Conservation (phyloP, 495 filamentous ascomycete genomes). For the Mycothermus thermophilus region DNA sequence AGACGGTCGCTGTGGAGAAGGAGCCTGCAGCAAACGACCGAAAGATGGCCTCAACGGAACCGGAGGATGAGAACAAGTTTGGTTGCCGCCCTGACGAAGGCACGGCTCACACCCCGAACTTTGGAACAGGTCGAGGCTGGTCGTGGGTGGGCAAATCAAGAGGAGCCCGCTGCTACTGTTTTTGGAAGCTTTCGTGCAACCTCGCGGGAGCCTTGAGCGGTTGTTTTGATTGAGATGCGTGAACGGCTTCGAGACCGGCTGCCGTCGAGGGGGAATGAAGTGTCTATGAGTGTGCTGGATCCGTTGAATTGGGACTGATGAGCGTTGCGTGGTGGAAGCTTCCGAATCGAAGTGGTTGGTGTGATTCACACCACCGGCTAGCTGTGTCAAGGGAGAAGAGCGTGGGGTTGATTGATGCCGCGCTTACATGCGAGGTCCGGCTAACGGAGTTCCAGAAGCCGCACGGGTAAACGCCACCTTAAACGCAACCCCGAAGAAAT, state of each 20-base stretch:
- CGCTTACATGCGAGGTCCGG: no score
- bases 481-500: conserved; percentile 5
- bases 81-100: conserved; percentile 18
- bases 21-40: conserved; percentile 21
- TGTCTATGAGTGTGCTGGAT: not conserved
- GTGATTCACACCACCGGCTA: no score
- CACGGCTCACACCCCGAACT: conserved; percentile 21
- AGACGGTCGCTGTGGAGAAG: conserved; percentile 14
- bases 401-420: conserved; percentile 2
- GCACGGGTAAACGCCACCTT: conserved; percentile 6
- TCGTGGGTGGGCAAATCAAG: conserved; percentile 17
- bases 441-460: conserved; percentile 3
- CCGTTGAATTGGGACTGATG: not conserved
- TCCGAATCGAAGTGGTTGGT: no score
- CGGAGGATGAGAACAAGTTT: conserved; percentile 14
- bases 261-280: conserved; percentile 11
- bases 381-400: not conserved
- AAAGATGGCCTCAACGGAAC: conserved; percentile 20
- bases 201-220: conserved; percentile 13
- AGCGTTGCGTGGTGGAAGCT: no score
- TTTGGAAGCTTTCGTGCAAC: conserved; percentile 26
- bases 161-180: conserved; percentile 22
- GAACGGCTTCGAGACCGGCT: conserved; percentile 15
- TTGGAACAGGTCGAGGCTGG: conserved; percentile 20
- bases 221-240: conserved; percentile 8